Percentiles rank a stretch among this genome's conserved stretches.
Conservation (phyloP, 441 rosid species). For the Mallotus repandus region DNA sequence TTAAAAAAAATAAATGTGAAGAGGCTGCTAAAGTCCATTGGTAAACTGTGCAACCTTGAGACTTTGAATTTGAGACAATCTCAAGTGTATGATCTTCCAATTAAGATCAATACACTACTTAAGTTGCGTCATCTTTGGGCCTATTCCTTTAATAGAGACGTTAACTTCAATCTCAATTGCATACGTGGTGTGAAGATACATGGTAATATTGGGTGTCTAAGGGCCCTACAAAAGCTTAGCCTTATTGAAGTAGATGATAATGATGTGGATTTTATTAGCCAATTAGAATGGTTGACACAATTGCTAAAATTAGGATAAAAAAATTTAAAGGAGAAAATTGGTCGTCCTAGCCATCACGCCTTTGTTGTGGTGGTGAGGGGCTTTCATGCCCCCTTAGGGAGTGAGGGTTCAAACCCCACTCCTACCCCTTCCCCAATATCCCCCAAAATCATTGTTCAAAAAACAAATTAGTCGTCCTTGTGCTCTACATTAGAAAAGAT, state of each 20-base stretch:
- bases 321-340: slow-evolving; percentile 11
- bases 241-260: not conserved
- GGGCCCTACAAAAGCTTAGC: not conserved
- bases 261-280: not conserved
- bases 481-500: slow-evolving; percentile 6
- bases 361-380: too few species aligned
- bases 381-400: too few species aligned
- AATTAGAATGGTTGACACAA: not conserved
- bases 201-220: too few species aligned
- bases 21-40: not conserved
- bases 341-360: too few species aligned
- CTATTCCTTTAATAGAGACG: not conserved
- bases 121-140: not conserved
- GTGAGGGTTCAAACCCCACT: too few species aligned
- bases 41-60: not conserved
- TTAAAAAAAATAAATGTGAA: not conserved
- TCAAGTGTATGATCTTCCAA: not conserved
- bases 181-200: too few species aligned
- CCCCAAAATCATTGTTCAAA: too few species aligned
- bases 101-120: not conserved
- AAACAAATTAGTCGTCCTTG: too few species aligned
- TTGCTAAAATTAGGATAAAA: not conserved
- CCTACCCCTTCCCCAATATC: too few species aligned
- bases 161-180: not conserved
- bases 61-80: not conserved